Evolutionary conservation across 331 rosid genomes (phyloP), one percentile per base, ranked within the genome.

Genomic region (Malus hybrid): DNA sequence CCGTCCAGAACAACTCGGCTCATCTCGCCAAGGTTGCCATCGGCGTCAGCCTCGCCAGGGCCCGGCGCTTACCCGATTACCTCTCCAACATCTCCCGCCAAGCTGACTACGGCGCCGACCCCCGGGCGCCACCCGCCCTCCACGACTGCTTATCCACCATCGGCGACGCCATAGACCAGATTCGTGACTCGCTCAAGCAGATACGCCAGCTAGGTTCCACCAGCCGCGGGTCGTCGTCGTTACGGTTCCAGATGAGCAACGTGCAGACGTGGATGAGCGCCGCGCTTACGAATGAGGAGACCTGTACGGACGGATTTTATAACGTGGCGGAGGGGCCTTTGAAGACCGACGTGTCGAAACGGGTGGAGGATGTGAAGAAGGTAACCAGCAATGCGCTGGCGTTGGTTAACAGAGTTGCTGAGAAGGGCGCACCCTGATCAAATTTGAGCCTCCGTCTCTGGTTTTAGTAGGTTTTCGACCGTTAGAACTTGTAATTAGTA

Each of bases 261-360:
- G 99, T 95, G 12, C 99, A 95, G 90, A 95, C 99, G 88, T 95
- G 99, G 99, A 92, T 95, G 99, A 95, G 99, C 80, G 99, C 97
- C 0, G 97, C 99, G 10, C 81, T 95, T 11, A 95, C 99, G 6
- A 88, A 95, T 61, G 91, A 95, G 79, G 99, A 95, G 55, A 95
- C 99, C 0, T 95, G 99, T 74, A 92, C 99, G 79, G 97, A 95
- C 69, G 99, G 97, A 0, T 90, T 95, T 71, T 75, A 85, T 42
- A 96, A 87, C 36, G 97, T 90, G 34, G 18, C 70, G 6, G 89
- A 95, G 1, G 78, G 86, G 42, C 73, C 89, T n/a, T 53, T 92
- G 76, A 95, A 95, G 80, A 4, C 68, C 66, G 91, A 84, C 12
- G 86, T 95, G 30, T 81, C 78, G 46, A 72, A 73, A 2, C 84